Evolutionary conservation across 176 grass and related monocot species (phyloP), one percentile per base, ranked within the genome.

Genomic region (Cenchrus fungigraminus): DNA sequence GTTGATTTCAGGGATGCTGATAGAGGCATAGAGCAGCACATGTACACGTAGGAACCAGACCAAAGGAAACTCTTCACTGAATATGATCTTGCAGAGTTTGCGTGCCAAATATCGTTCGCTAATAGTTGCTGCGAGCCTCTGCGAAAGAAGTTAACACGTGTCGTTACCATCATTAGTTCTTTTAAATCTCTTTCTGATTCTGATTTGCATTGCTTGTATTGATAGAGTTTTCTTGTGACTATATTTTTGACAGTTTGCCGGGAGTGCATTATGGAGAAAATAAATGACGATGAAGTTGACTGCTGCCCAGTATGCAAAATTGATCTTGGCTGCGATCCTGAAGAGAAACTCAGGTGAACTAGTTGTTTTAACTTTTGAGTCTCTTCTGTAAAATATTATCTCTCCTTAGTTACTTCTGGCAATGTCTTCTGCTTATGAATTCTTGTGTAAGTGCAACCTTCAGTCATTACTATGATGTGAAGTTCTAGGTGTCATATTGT

Each of bases 281-380:
- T 99, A 79, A 80, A 91, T 73, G 90, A 91, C 1, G 94, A 97
- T 19, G 92, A 97, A 22, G 20, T 81, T 4, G 94, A 92, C 13
- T 82, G 61, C 42, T 99, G 97, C 71, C 97, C 97, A 54, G 93
- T 91, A 74, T 99, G 97, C 85, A 54, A 90, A 11, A 89, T 88
- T 82, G 76, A 92, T 75, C 86, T 99, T 64, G 97, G 97, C 47
- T 72, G 86, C 68, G 54, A 86, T 74, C 94, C 97, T 86, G 87
- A 89, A 83, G 94, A 99, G 62, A 99, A 97, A 79, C 94, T 99
- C 76, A 89, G 94, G 97, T 99, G 74, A 77, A 71, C n/a, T 14
- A 6, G 19, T 79, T 31, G 4, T 56, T 77, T 28, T 51, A 6
- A 68, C 37, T 50, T 53, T 51, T 22, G 62, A 65, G 37, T 46